Conservation (phyloP, 2,329 filamentous ascomycete species). For the Paecilomyces sp. region DNA sequence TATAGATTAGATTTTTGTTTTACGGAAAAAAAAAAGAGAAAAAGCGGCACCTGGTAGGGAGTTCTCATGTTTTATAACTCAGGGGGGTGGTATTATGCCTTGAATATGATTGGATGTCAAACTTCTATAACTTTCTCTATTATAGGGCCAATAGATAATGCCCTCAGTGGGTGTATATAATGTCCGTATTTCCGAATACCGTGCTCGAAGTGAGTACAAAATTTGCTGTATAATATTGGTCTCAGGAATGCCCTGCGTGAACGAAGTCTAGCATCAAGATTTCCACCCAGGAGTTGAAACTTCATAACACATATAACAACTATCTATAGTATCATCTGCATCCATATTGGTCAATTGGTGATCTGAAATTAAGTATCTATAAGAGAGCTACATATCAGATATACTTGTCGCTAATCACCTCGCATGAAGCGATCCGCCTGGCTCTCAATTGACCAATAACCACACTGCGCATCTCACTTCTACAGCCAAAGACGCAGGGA, state of each 20-base stretch:
- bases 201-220: neutral
- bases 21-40: neutral
- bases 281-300: too few species aligned
- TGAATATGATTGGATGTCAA: neutral
- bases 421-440: neutral
- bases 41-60: neutral
- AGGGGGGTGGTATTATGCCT: neutral
- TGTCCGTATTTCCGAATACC: neutral
- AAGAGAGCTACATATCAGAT: neutral
- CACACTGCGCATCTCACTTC: neutral
- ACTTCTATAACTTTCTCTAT: neutral
- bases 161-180: neutral
- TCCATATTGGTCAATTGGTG: neutral
- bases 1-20: neutral
- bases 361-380: neutral
- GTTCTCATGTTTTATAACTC: neutral
- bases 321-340: neutral
- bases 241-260: too few species aligned
- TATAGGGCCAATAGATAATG: neutral
- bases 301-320: too few species aligned
- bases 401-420: neutral
- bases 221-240: neutral
- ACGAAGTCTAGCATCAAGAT: too few species aligned
- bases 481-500: neutral
- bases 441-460: neutral